Conservation (phyloP, 306 rosid genomes). For the Fragaria vesca region DNA sequence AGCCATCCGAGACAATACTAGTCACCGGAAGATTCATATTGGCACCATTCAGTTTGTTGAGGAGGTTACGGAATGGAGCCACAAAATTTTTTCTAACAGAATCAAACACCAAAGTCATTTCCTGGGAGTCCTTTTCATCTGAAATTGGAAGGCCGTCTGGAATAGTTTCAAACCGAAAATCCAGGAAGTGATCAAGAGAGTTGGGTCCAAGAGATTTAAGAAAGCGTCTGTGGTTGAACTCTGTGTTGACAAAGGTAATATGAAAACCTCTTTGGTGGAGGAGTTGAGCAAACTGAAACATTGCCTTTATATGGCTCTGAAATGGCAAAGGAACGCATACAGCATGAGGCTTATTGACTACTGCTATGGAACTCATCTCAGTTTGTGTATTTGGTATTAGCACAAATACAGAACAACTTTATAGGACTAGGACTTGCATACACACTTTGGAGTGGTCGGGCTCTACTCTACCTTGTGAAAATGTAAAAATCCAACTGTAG, state of each 20-base stretch:
- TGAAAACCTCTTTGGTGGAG: background rate
- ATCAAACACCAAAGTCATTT: background rate
- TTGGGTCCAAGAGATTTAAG: background rate
- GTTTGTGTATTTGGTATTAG: background rate
- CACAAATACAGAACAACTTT: background rate
- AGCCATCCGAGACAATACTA: background rate
- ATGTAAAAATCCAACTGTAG: background rate
- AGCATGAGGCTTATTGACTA: constrained; percentile 2
- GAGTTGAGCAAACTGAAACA: background rate
- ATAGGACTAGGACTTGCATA: background rate
- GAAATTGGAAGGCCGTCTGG: constrained; percentile 12
- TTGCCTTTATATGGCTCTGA: constrained; percentile 18
- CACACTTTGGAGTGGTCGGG: background rate
- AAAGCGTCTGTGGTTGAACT: too few species aligned
- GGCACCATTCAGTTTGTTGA: background rate
- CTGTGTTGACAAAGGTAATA: background rate
- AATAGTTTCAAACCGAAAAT: background rate
- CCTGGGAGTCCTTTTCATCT: background rate
- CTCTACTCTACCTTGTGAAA: background rate
- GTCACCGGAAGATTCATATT: background rate
- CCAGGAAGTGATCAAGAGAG: background rate
- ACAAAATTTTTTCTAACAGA: background rate
- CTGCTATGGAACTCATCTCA: background rate
- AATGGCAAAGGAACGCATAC: background rate
- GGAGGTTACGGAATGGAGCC: background rate